These are phyloP conservation scores for Cutaneotrichosporon sp. DNA, from an alignment of 1,284 basidiomycete genomes.

Conservation along the genomic window DNA sequence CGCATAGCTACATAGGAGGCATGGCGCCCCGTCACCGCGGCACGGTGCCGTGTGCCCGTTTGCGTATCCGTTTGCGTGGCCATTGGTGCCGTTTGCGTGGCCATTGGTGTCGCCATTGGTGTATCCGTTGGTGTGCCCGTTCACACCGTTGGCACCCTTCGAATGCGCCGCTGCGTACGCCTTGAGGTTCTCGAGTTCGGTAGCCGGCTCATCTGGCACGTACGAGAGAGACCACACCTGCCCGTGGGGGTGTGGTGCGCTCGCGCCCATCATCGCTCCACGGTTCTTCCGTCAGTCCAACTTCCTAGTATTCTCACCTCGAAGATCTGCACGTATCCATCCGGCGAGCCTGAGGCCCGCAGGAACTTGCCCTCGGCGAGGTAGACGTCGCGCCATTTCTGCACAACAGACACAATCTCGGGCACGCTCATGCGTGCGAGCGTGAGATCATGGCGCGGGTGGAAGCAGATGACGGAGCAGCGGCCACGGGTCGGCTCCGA, in stretches of 20 bases:
- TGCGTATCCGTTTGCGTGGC: not conserved
- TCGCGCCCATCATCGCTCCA: constrained; percentile 93
- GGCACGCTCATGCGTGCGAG: constrained; percentile 67
- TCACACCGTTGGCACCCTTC: not conserved
- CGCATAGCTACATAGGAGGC: constrained; percentile 82
- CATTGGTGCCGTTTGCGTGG: not conserved
- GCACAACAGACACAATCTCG: constrained; percentile 70
- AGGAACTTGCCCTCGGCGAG: constrained; percentile 58
- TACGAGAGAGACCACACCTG: constrained; percentile 83
- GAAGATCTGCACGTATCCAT: constrained; percentile 81
- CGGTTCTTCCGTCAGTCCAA: constrained; percentile 66
- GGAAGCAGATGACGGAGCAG: constrained; percentile 88
- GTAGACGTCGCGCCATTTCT: constrained; percentile 73
- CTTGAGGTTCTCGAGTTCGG: constrained; percentile 63
- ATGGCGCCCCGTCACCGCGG: constrained; percentile 61
- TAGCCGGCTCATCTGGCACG: constrained; percentile 69
- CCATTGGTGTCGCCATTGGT: not conserved
- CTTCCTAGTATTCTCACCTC: constrained; percentile 59
- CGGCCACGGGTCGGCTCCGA: constrained; percentile 72
- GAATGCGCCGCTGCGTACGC: constrained; percentile 55
- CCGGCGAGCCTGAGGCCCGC: constrained; percentile 32
- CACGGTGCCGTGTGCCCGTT: constrained; percentile 53
- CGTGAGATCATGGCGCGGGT: constrained; percentile 87
- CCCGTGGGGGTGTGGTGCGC: constrained; percentile 92
- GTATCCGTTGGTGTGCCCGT: not conserved